Percentiles rank a stretch among this genome's conserved stretches.
Evolutionary conservation across 202 grass and related monocot species (phyloP).

Genomic region (Schoenoplectus tabernaemontani): DNA sequence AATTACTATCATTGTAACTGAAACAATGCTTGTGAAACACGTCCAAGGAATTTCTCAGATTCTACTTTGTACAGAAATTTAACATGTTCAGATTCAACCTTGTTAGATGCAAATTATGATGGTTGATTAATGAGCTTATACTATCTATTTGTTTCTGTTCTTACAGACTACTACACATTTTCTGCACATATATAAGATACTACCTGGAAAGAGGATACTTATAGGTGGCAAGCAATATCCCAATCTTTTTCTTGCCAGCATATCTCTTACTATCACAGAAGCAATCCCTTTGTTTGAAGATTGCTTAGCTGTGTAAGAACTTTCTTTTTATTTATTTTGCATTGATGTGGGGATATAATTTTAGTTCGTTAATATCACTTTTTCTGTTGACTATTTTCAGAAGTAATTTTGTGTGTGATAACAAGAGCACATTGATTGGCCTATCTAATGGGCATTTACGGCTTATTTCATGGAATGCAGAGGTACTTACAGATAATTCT

Average conservation of each 20-base stretch:
- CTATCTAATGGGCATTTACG: conserved; percentile 83
- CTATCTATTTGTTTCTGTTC: conserved; percentile 11
- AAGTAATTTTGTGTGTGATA: conserved; percentile 90
- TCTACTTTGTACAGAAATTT: conserved; percentile 29
- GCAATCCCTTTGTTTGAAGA: conserved; percentile 60
- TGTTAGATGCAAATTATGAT: neutral
- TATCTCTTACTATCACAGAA: conserved; percentile 67
- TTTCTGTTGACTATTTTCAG: conserved; percentile 29
- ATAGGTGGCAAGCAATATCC: conserved; percentile 69
- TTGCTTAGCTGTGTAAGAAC: conserved; percentile 56
- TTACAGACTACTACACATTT: conserved; percentile 67
- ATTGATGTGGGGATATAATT: neutral
- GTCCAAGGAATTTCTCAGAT: neutral
- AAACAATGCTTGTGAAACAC: neutral
- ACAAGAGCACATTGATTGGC: conserved; percentile 79
- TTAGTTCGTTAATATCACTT: conserved; percentile 23
- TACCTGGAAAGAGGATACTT: conserved; percentile 70
- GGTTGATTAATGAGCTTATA: neutral
- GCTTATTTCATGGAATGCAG: conserved; percentile 86
- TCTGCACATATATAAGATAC: conserved; percentile 83
- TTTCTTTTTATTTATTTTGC: neutral
- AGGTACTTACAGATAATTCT: conserved; percentile 63
- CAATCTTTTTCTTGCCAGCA: conserved; percentile 49
- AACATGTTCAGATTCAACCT: neutral
- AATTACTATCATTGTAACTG: neutral